Percentiles rank a stretch among this genome's conserved stretches.
phyloP scores from a whole-genome alignment of 768 basidiomycete genomes.

The Lepiota venenata region DNA sequence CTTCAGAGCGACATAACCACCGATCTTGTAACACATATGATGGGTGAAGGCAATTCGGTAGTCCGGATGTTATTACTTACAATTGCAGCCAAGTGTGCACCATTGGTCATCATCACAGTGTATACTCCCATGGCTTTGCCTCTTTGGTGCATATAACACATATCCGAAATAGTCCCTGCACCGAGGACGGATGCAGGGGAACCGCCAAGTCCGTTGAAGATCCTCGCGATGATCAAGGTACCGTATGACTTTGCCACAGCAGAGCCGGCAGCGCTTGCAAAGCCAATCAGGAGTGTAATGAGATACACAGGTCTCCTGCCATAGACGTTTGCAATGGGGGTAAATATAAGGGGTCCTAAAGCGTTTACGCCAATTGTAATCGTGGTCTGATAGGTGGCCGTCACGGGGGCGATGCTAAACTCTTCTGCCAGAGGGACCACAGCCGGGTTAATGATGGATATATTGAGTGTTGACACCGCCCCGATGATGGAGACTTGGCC shows the following conservation, averaged over 20 bases:
- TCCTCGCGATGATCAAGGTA: constrained; percentile 29
- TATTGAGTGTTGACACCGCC: constrained; percentile 34
- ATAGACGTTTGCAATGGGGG: constrained; percentile 38
- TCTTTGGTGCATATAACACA: constrained; percentile 34
- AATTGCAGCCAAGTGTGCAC: constrained; percentile 38
- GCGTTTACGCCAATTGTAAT: constrained; percentile 32
- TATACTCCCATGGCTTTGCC: constrained; percentile 42
- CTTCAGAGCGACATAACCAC: constrained; percentile 34
- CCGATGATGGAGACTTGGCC: constrained; percentile 30
- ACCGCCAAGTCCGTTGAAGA: constrained; percentile 33
- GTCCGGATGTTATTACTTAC: constrained; percentile 18
- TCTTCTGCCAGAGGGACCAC: constrained; percentile 34
- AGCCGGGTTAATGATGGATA: constrained; percentile 35
- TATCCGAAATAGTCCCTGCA: constrained; percentile 35
- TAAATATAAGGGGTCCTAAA: constrained; percentile 34
- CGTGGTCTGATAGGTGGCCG: constrained; percentile 38
- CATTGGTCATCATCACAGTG: constrained; percentile 38
- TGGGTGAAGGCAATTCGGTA: neutral
- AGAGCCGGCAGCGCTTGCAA: constrained; percentile 30
- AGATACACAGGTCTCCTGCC: constrained; percentile 36
- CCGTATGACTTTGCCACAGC: constrained; percentile 29
- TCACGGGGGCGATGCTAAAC: constrained; percentile 31
- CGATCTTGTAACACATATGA: constrained; percentile 18
- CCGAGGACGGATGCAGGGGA: constrained; percentile 33
- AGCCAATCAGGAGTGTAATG: constrained; percentile 30